A percentile compares a stretch with the other conserved stretches of the same genome.
These are phyloP conservation scores for Metschnikowia cubensis DNA, from an alignment of 805 yeast genomes.

Conservation along the genomic window DNA sequence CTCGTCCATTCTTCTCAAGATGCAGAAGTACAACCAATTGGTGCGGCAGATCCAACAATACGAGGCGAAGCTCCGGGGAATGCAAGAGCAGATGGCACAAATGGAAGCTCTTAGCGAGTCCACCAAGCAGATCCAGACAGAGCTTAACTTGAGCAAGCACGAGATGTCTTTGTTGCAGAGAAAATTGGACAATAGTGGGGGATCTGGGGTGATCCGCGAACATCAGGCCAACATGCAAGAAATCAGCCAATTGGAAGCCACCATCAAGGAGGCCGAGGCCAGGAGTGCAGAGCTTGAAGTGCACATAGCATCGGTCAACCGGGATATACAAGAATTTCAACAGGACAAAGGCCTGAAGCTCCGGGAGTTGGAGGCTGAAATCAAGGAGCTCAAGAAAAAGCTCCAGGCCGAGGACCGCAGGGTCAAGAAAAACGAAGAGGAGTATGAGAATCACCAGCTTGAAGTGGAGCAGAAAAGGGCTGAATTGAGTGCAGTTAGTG, in stretches of 20 bases:
- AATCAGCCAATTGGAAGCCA: slow-evolving; percentile 37
- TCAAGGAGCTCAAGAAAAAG: slow-evolving; percentile 29
- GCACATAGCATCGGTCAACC: slow-evolving; percentile 55
- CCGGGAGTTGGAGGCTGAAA: slow-evolving; percentile 55
- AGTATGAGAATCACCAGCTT: slow-evolving; percentile 60
- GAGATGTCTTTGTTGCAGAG: slow-evolving; percentile 53
- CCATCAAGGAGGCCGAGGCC: slow-evolving; percentile 33
- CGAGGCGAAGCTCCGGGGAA: slow-evolving; percentile 38
- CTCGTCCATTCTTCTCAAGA: slow-evolving; percentile 55
- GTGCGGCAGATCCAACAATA: slow-evolving; percentile 36
- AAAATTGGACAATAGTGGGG: slow-evolving; percentile 52
- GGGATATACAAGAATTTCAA: slow-evolving; percentile 78
- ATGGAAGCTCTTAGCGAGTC: slow-evolving; percentile 43
- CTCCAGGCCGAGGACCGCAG: slow-evolving; percentile 39
- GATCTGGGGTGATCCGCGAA: slow-evolving; percentile 52
- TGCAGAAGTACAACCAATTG: slow-evolving; percentile 59
- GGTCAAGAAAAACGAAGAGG: slow-evolving; percentile 46
- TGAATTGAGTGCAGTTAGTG: slow-evolving; percentile 49
- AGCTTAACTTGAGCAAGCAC: slow-evolving; percentile 53
- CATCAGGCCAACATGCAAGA: slow-evolving; percentile 45
- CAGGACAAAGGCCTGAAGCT: slow-evolving; percentile 78
- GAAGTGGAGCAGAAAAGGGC: slow-evolving; percentile 63
- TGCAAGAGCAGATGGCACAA: slow-evolving; percentile 38
- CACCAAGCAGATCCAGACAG: slow-evolving; percentile 56
- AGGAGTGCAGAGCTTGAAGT: slow-evolving; percentile 27